phyloP scores from a whole-genome alignment of 1,284 basidiomycete genomes.

The Trichosporon sp. region DNA sequence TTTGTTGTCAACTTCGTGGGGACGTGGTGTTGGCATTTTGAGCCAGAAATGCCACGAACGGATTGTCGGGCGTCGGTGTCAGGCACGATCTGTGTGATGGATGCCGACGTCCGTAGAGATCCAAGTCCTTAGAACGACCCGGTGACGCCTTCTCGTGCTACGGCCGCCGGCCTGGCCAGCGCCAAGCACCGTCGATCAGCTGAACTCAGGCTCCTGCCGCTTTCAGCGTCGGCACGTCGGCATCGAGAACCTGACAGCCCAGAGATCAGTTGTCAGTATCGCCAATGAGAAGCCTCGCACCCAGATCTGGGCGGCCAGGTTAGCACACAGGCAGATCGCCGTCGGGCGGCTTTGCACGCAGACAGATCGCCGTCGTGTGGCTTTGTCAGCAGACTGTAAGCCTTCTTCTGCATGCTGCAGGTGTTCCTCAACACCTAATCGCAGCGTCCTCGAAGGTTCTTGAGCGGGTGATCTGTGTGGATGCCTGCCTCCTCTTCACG shows the following conservation, averaged over 20 bases:
- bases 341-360: background rate
- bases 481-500: too few species aligned
- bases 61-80: background rate
- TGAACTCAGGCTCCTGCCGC: background rate
- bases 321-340: background rate
- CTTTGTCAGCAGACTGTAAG: background rate
- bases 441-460: background rate
- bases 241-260: background rate
- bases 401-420: background rate
- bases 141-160: background rate
- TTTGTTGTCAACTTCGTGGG: background rate
- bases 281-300: background rate
- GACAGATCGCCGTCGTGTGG: background rate
- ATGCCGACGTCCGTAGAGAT: background rate
- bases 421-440: background rate
- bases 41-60: background rate
- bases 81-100: background rate
- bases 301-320: background rate
- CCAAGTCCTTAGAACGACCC: background rate
- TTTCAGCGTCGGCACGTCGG: background rate
- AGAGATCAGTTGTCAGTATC: background rate
- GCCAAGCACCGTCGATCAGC: background rate
- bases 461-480: background rate
- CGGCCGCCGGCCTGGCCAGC: background rate
- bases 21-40: background rate